phyloP scores from a whole-genome alignment of 768 basidiomycete genomes.

The Termitomyces bulborhizus region DNA sequence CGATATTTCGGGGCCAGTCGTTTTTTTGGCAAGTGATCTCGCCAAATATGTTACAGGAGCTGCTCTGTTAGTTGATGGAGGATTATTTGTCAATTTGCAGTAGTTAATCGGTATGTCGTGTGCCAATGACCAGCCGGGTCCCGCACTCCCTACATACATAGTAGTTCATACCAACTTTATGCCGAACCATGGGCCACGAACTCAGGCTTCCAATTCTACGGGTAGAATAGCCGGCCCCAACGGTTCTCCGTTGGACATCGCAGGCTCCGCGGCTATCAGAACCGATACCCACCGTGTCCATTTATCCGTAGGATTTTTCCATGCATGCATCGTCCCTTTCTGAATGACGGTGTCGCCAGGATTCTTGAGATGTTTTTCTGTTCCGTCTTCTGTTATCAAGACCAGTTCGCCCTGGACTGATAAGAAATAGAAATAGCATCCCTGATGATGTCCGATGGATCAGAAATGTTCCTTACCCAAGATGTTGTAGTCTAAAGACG shows the following conservation, averaged over 20 bases:
- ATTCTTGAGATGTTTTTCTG: conserved; percentile 43
- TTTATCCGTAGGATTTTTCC: conserved; percentile 47
- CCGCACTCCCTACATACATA: background rate
- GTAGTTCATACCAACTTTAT: background rate
- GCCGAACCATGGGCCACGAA: conserved; percentile 9
- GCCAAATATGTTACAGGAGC: conserved; percentile 67
- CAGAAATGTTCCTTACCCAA: conserved; percentile 29
- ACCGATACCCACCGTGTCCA: conserved; percentile 51
- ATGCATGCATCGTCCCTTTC: conserved; percentile 55
- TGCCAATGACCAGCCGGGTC: background rate
- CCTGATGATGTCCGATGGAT: background rate
- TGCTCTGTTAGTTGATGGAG: conserved; percentile 64
- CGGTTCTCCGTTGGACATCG: conserved; percentile 35
- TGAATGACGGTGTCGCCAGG: conserved; percentile 54
- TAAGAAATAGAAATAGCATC: conserved; percentile 1
- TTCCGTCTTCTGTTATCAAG: conserved; percentile 51
- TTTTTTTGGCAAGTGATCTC: conserved; percentile 69
- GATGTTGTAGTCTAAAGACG: conserved; percentile 58
- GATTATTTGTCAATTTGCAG: conserved; percentile 70
- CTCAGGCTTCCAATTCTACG: background rate
- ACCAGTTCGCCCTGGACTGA: conserved; percentile 52
- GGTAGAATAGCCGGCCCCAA: conserved; percentile 25
- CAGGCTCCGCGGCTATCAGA: conserved; percentile 50
- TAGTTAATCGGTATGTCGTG: conserved; percentile 15
- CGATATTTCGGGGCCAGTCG: conserved; percentile 68